These are phyloP conservation scores for Sporothrix sp. DNA, from an alignment of 2,329 filamentous ascomycete species.

Conservation along the genomic window DNA sequence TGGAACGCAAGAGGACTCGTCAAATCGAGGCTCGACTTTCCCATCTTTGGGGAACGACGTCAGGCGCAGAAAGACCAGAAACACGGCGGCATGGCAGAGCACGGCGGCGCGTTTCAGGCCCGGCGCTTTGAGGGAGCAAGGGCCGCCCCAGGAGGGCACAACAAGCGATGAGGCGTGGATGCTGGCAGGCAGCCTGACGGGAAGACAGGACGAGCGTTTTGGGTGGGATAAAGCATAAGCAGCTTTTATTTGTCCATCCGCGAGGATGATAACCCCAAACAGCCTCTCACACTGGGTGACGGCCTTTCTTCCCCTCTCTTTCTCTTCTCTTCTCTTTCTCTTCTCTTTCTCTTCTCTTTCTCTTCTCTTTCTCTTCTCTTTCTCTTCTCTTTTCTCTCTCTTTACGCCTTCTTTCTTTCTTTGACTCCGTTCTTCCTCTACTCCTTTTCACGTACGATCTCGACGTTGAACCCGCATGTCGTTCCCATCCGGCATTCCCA, in stretches of 20 bases:
- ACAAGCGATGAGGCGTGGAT: neutral
- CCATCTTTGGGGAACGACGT: neutral
- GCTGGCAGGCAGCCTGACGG: neutral
- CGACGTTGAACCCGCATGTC: too few species aligned
- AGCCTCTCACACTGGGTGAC: conserved; percentile 1
- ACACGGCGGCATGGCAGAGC: neutral
- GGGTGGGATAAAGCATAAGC: neutral
- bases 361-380: neutral
- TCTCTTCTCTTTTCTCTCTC: neutral
- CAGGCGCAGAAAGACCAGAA: neutral
- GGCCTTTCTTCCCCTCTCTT: neutral
- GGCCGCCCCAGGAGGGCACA: neutral
- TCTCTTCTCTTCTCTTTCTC: neutral
- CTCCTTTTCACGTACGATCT: too few species aligned
- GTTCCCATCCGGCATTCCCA: neutral
- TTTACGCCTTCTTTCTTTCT: neutral
- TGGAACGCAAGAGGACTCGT: too few species aligned
- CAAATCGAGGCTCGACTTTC: neutral
- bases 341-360: neutral
- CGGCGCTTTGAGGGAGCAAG: neutral
- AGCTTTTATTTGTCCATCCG: conserved; percentile 1
- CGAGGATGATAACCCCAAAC: conserved; percentile 10
- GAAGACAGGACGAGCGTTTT: neutral
- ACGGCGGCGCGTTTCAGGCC: conserved; percentile 10
- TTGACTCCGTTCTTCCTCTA: neutral